phyloP scores from a whole-genome alignment of 2,329 filamentous ascomycete genomes.

The Scedosporium minutisporum region DNA sequence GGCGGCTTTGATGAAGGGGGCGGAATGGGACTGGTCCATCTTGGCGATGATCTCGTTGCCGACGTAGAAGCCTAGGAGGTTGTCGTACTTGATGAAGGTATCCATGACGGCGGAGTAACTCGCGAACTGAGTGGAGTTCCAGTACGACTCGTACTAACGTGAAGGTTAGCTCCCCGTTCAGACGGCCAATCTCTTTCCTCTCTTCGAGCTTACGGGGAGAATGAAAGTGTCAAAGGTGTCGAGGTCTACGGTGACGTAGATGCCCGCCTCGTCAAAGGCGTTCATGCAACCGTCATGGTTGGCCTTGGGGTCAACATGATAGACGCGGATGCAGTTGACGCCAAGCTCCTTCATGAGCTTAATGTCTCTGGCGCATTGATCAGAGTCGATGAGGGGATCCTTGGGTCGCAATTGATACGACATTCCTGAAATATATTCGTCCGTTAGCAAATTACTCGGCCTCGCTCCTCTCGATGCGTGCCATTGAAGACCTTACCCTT shows the following conservation, averaged over 20 bases:
- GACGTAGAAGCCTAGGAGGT: slow-evolving; percentile 74
- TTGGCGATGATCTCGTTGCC: slow-evolving; percentile 78
- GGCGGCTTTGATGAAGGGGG: slow-evolving; percentile 76
- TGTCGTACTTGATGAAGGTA: slow-evolving; percentile 66
- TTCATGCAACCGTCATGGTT: slow-evolving; percentile 75
- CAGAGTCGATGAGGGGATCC: slow-evolving; percentile 67
- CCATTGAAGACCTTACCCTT: slow-evolving; percentile 47
- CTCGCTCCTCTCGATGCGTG: background rate
- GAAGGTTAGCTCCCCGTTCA: background rate
- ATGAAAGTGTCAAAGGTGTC: slow-evolving; percentile 67
- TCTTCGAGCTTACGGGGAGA: slow-evolving; percentile 37
- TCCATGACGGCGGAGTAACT: slow-evolving; percentile 66
- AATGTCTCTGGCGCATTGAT: slow-evolving; percentile 69
- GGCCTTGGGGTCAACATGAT: slow-evolving; percentile 66
- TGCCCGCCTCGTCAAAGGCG: slow-evolving; percentile 67
- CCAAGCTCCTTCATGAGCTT: slow-evolving; percentile 70
- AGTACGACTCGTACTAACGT: slow-evolving; percentile 47
- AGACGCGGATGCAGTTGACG: slow-evolving; percentile 77
- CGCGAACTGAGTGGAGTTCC: slow-evolving; percentile 63
- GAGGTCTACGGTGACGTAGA: slow-evolving; percentile 77
- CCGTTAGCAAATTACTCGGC: background rate
- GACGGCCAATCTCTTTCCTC: background rate
- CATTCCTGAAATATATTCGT: slow-evolving; percentile 44
- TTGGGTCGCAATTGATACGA: slow-evolving; percentile 55
- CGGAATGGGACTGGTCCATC: slow-evolving; percentile 49